A percentile compares a stretch with the other conserved stretches of the same genome.
Evolutionary conservation across 495 filamentous ascomycete species (phyloP).

Genomic region (Penicillium flavigenum): DNA sequence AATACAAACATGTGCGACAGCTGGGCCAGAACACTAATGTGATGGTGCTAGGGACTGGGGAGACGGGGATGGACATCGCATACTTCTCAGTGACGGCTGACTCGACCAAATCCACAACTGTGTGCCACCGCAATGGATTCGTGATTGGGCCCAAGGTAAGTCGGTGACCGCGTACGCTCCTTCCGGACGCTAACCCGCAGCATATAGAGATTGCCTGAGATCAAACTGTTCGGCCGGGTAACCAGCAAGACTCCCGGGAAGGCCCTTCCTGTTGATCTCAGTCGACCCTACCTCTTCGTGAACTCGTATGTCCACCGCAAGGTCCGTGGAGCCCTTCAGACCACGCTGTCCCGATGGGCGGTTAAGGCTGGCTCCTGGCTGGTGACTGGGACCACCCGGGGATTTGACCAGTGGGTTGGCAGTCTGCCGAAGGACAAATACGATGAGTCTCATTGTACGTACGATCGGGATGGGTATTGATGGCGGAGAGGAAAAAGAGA

Average conservation of each 20-base stretch:
- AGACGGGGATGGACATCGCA: slow-evolving; percentile 26
- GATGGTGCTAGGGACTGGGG: slow-evolving; percentile 18
- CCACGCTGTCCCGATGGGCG: slow-evolving; percentile 19
- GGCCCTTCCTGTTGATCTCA: slow-evolving; percentile 20
- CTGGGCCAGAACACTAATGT: slow-evolving; percentile 15
- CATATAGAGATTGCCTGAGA: slow-evolving; percentile 3
- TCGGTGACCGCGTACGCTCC: slow-evolving; percentile 11
- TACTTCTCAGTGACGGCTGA: slow-evolving; percentile 24
- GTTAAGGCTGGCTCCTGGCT: slow-evolving; percentile 21
- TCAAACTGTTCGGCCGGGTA: slow-evolving; percentile 10
- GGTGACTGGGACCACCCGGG: slow-evolving; percentile 19
- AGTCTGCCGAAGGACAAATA: slow-evolving; percentile 16
- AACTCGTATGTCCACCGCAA: slow-evolving; percentile 21
- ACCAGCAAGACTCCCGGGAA: slow-evolving; percentile 19
- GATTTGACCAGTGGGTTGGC: slow-evolving; percentile 22
- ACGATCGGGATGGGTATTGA: slow-evolving; percentile 1
- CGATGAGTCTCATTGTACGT: slow-evolving; percentile 17
- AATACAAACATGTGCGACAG: slow-evolving; percentile 17
- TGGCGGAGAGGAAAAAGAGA: background rate
- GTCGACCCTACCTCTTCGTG: slow-evolving; percentile 22
- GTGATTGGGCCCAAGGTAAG: slow-evolving; percentile 22
- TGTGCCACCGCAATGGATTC: slow-evolving; percentile 23
- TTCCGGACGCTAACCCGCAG: slow-evolving; percentile 1
- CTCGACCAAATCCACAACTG: slow-evolving; percentile 17
- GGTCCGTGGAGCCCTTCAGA: slow-evolving; percentile 17